Evolutionary conservation across 1,284 basidiomycete genomes (phyloP).

Genomic region (Abortiporus biennis): DNA sequence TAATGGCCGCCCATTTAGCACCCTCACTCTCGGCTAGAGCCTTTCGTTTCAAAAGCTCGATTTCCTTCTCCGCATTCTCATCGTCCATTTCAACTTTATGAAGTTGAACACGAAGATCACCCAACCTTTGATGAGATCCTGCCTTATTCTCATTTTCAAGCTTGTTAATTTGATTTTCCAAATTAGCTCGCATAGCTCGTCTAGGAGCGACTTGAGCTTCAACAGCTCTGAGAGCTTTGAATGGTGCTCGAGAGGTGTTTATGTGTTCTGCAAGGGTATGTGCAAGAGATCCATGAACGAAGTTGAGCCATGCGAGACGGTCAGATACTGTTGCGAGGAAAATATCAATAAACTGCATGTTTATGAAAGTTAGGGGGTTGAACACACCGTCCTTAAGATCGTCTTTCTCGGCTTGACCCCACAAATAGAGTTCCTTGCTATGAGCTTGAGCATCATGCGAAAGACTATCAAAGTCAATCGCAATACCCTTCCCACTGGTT

Average conservation of each 20-base stretch:
- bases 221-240: slow-evolving; percentile 68
- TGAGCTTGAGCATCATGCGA: slow-evolving; percentile 60
- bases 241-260: slow-evolving; percentile 51
- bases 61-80: slow-evolving; percentile 55
- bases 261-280: slow-evolving; percentile 52
- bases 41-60: slow-evolving; percentile 67
- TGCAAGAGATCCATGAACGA: slow-evolving; percentile 62
- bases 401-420: slow-evolving; percentile 64
- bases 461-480: slow-evolving; percentile 62
- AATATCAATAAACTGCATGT: background rate
- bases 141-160: slow-evolving; percentile 60
- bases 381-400: slow-evolving; percentile 73
- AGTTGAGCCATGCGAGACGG: slow-evolving; percentile 73
- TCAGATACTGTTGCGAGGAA: slow-evolving; percentile 52
- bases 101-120: slow-evolving; percentile 60
- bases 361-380: background rate
- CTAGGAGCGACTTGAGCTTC: slow-evolving; percentile 56
- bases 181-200: slow-evolving; percentile 47
- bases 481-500: slow-evolving; percentile 68
- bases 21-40: slow-evolving; percentile 66
- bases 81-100: slow-evolving; percentile 59
- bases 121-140: slow-evolving; percentile 53
- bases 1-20: slow-evolving; percentile 69
- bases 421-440: slow-evolving; percentile 77
- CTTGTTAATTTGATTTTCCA: slow-evolving; percentile 55